Base-by-base conservation (phyloP, 805 yeast species). In the Nakazawaea wyomingensis region DNA sequence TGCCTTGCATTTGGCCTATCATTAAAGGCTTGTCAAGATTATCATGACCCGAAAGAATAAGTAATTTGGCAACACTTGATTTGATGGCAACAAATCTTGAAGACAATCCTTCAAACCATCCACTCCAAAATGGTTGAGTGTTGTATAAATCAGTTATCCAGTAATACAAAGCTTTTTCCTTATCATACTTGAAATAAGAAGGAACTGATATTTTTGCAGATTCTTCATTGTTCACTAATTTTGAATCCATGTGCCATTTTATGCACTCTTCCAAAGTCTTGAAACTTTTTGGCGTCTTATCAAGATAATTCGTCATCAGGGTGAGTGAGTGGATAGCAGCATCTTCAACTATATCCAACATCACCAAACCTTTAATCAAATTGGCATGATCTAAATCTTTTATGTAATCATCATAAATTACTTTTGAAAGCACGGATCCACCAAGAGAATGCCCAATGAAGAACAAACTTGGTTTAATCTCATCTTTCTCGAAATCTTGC, bases 1-100 rank as follows among this genome's bases (percentile, higher is more conserved):
- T 82, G 1, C 99, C 99, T 63, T 90, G 98, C 99, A 93, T 93
- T 62, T 95, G 99, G 1, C 97, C 99, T 40, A 93, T 80, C 61
- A 90, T 88, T 37, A 93, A 68, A 30, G 76, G 76, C 49, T 83
- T 88, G 62, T 93, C 99, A 24, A 95, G 69, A 17, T 85, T 79
- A 51, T 93, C 97, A 41, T 90, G 84, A 3, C 96, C 96, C 0
- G 98, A 95, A 13, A 95, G 63, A 1, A 93, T 71, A 32, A 93
- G 70, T 41, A 93, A 53, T 54, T 88, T 85, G 0, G 90, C 80
- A 1, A 80, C 50, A 5, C 52, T 51, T 14, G 58, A 61, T 37
- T 73, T 59, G 4, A 64, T 51, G 1, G 44, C 44, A 8, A 71
- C 57, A 44, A 76, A 77, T 36, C 68, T 61, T 6, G 56, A 47